Evolutionary conservation across 116 monocot genomes (phyloP), one percentile per base, ranked within the genome.

Genomic region (Cymodocea nodosa): DNA sequence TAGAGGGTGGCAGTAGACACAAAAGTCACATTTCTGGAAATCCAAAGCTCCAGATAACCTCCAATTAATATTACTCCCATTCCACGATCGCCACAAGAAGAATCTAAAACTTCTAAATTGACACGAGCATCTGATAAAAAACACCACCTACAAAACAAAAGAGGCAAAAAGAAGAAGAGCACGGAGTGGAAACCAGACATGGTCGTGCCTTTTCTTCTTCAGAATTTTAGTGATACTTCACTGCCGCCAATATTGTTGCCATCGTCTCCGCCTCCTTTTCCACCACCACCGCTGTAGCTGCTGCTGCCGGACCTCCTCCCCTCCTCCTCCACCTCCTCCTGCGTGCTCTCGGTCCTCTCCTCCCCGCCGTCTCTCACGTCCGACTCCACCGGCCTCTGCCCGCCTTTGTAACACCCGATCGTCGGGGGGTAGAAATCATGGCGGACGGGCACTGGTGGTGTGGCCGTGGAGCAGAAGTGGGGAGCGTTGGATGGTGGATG

Each of bases 261-360:
- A 0, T 18, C 22, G 0, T 18, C 56, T 56, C 56, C 56, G 4
- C 20, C 56, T 23, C 5, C 6, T 44, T 12, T 34, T 66, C 66
- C 54, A 4, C 53, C 4, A 18, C 66, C 22, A 13, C 48, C 23
- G 48, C n/a, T 14, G 56, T 6, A 17, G 0, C 22, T 18, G 15
- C 37, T 30, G n/a, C 20, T 50, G 35, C 53, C 59, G 7, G 23
- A 50, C 61, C 30, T 24, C 36, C 17, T 54, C 18, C 36, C 67
- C 53, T 5, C 70, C 18, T 35, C 64, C 18, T 50, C 50, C 57
- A 57, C 63, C 3, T 25, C 71, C 8, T 64, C 72, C 16, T 65
- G 49, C 13, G 78, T 77, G 77, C 88, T 88, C 68, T 82, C 84
- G 35, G 92, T 80, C 60, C 60, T 59, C 51, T 77, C 82, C 23